Conservation (phyloP, 345 rosid species). For the Kernera saxatilis region DNA sequence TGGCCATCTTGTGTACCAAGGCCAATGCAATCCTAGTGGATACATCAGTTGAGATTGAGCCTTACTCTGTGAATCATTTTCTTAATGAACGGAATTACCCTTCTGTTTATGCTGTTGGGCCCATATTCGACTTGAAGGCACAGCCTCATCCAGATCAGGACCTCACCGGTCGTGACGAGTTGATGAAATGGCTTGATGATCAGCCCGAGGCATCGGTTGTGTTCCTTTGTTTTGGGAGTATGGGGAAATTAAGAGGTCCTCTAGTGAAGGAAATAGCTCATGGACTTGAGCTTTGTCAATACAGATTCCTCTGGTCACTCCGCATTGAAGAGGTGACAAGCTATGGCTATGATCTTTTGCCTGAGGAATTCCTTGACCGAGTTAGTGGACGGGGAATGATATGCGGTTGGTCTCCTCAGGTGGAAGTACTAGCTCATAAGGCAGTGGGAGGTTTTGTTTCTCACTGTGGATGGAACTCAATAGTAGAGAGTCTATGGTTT, state of each 20-base stretch:
- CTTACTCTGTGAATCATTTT: conserved; percentile 29
- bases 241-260: conserved; percentile 30
- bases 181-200: conserved; percentile 48
- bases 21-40: conserved; percentile 42
- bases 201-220: conserved; percentile 48
- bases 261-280: conserved; percentile 43
- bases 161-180: conserved; percentile 5
- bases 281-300: conserved; percentile 42
- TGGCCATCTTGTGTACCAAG: conserved; percentile 33
- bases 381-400: conserved; percentile 31
- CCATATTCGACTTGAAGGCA: conserved; percentile 29
- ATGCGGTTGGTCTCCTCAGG: conserved; percentile 35
- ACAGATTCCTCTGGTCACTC: conserved; percentile 40
- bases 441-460: conserved; percentile 31
- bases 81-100: conserved; percentile 21
- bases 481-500: conserved; percentile 31
- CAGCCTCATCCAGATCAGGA: conserved; percentile 35
- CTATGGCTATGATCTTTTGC: conserved; percentile 30
- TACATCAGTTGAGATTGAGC: conserved; percentile 42
- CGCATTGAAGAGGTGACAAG: conserved; percentile 1
- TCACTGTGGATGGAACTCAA: conserved; percentile 37
- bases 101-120: conserved; percentile 41
- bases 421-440: conserved; percentile 28
- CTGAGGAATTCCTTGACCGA: conserved; percentile 34
- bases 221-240: conserved; percentile 54